A percentile compares a stretch with the other conserved stretches of the same genome.
These are phyloP conservation scores for Saccharomyces mikatae DNA, from an alignment of 805 yeast species.

Conservation along the genomic window DNA sequence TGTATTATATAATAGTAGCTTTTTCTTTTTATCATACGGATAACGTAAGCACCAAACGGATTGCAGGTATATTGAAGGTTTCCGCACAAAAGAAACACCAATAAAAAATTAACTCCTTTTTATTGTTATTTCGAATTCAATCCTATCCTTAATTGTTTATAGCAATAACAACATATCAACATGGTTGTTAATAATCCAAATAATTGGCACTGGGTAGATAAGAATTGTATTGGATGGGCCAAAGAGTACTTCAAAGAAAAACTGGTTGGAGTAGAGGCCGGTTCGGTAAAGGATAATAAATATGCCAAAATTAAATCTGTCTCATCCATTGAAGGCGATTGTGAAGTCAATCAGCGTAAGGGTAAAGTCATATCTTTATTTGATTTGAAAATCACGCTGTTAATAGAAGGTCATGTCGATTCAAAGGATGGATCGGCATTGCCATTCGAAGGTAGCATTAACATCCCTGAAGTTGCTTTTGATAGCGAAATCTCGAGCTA, in stretches of 20 bases:
- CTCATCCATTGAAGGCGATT: conserved; percentile 75
- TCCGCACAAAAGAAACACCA: neutral
- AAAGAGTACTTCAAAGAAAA: conserved; percentile 61
- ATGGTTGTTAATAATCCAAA: conserved; percentile 97
- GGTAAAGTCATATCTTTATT: conserved; percentile 91
- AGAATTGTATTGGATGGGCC: conserved; percentile 92
- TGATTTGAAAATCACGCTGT: conserved; percentile 63
- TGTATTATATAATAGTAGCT: neutral
- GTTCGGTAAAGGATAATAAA: conserved; percentile 14
- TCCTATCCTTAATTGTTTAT: neutral
- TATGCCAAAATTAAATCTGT: conserved; percentile 32
- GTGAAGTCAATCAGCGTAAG: conserved; percentile 92
- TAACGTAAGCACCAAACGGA: neutral
- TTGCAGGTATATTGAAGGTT: neutral
- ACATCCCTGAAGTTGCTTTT: conserved; percentile 88
- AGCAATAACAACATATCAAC: conserved; percentile 4
- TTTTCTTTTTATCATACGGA: neutral
- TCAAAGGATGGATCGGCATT: conserved; percentile 22
- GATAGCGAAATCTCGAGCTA: conserved; percentile 81
- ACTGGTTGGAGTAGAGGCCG: conserved; percentile 42
- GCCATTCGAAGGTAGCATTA: conserved; percentile 60
- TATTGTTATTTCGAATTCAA: neutral
- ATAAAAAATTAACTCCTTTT: neutral
- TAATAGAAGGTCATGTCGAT: conserved; percentile 42
- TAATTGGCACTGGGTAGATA: conserved; percentile 99